A percentile compares a stretch with the other conserved stretches of the same genome.
Evolutionary conservation across 2,329 filamentous ascomycete genomes (phyloP).

Genomic region (Ophiostoma perfectum): DNA sequence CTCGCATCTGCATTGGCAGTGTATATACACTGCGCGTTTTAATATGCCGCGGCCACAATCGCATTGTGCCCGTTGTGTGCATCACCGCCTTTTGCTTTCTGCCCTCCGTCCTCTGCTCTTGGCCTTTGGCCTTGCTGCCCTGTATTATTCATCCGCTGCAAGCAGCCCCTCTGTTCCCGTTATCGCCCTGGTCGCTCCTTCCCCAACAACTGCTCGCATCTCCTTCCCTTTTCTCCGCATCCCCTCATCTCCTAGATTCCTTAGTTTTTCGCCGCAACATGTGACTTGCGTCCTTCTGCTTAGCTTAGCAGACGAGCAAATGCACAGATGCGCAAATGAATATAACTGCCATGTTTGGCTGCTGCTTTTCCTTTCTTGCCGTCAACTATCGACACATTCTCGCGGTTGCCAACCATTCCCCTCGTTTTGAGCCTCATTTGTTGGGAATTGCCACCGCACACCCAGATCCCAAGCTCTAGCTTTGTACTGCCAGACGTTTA

Average conservation of each 20-base stretch:
- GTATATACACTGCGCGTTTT: neutral
- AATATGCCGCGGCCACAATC: neutral
- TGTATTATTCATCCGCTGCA: neutral
- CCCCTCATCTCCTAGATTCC: neutral
- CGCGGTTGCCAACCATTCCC: neutral
- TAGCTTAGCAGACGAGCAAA: no score
- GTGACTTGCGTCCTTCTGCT: neutral
- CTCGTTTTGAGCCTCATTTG: neutral
- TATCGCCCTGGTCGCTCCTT: neutral
- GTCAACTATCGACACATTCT: neutral
- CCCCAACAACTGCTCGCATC: conserved; percentile 6
- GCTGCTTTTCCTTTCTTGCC: neutral
- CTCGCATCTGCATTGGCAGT: neutral
- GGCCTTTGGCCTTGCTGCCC: no score
- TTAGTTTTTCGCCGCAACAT: neutral
- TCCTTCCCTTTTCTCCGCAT: neutral
- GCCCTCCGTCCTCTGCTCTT: no score
- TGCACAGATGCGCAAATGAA: no score
- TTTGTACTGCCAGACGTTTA: no score
- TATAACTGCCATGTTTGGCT: no score
- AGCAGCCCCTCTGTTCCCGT: neutral
- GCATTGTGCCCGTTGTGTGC: neutral
- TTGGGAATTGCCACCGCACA: neutral
- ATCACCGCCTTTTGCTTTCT: neutral
- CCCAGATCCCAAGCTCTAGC: neutral